A percentile compares a stretch with the other conserved stretches of the same genome.
phyloP scores from a whole-genome alignment of 306 rosid species.

The Cotoneaster glaucophyllus region DNA sequence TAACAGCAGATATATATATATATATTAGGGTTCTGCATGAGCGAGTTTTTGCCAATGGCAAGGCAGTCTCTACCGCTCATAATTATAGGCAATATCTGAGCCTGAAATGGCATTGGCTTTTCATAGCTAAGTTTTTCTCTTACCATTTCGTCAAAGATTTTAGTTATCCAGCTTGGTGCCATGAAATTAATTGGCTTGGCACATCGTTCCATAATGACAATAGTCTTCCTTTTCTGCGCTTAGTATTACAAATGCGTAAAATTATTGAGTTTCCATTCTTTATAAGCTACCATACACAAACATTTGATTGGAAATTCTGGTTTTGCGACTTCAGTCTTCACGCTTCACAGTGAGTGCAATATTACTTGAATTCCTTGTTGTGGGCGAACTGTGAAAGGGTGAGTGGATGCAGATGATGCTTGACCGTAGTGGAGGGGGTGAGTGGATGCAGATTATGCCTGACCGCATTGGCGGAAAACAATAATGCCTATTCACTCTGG shows the following conservation, averaged over 20 bases:
- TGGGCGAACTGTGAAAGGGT: conserved; percentile 3
- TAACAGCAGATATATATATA: too few species aligned
- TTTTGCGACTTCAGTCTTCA: too few species aligned
- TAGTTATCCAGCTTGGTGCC: conserved; percentile 90
- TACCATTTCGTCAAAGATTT: conserved; percentile 55
- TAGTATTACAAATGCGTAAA: too few species aligned
- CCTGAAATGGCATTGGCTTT: conserved; percentile 89
- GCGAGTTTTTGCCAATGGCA: conserved; percentile 81
- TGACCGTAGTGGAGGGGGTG: too few species aligned
- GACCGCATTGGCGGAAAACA: too few species aligned
- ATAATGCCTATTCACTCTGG: too few species aligned
- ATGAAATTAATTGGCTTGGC: conserved; percentile 69
- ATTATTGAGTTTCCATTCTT: too few species aligned
- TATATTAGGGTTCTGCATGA: conserved; percentile 69
- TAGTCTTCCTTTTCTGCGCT: too few species aligned
- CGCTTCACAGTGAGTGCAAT: neutral
- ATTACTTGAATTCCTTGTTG: conserved; percentile 4
- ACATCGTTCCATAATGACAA: conserved; percentile 53
- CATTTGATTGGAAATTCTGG: too few species aligned
- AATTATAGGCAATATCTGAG: conserved; percentile 70
- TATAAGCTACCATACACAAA: too few species aligned
- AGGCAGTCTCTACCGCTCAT: conserved; percentile 96
- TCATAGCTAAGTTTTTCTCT: conserved; percentile 65
- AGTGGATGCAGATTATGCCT: too few species aligned
- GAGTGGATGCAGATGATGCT: neutral